Evolutionary conservation across 192 early-diverging fungal genomes (phyloP), one percentile per base, ranked within the genome.

Genomic region (Dissophora globulifera): DNA sequence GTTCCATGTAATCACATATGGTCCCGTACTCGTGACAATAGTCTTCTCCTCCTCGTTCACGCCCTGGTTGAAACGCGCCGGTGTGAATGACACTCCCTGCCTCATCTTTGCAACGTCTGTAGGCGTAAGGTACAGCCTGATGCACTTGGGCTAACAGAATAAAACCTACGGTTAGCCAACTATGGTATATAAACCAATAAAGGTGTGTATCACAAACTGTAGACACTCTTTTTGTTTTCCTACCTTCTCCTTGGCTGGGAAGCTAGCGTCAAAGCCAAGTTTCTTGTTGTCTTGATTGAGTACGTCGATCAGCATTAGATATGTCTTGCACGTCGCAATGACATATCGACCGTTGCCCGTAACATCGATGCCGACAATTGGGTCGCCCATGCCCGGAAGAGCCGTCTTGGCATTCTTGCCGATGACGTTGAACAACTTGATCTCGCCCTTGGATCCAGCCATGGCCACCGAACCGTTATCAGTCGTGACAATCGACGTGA

Each of bases 1-100:
- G 76, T 92, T 95, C 96, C 96, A 98, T 13, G 92, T 91, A 49
- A 98, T 88, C 30, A 96, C 93, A 79, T 89, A 95, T 19, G 90
- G 90, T 10, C 96, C 96, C 13, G 94, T 94, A 42, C 91, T 91
- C 1, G 96, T 94, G 35, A 98, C 89, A 64, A 98, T 96, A 1
- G 87, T 85, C 57, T 86, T 86, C 69, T 98, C 96, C 19, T 79
- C 80, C 13, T 90, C 86, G 10, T 86, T 83, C 23, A 50, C 55
- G 60, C 91, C 88, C 5, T 89, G 90, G 80, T 96, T 95, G 84
- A 98, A 98, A 40, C 86, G 79, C 6, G 96, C 96, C 3, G 94
- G 87, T 29, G 95, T 98, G 46, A 98, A 98, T 23, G 81, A 72
- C 16, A 83, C 83, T 9, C 55, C 52, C 2, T 64, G 58, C 17